Evolutionary conservation across 768 basidiomycete species (phyloP).

Genomic region (Candolleomyces efflorescens): DNA sequence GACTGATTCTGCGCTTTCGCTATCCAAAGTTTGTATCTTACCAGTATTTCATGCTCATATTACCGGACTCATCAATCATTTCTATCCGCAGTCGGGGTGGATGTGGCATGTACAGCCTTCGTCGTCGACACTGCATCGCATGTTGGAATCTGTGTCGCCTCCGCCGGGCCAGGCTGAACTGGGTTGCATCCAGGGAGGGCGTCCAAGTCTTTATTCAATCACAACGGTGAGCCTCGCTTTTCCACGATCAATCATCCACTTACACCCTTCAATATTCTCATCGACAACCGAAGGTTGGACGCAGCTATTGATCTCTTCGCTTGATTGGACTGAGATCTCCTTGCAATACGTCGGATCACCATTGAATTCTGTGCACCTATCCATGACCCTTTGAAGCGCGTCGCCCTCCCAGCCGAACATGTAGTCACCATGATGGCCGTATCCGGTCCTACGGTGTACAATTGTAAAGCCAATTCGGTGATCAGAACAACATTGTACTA

Average conservation of each 20-base stretch:
- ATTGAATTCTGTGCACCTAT: background rate
- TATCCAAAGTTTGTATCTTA: too few species aligned
- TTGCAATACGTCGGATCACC: background rate
- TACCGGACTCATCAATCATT: background rate
- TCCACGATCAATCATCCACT: background rate
- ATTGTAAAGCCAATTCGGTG: background rate
- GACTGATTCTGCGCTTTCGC: too few species aligned
- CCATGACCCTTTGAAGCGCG: background rate
- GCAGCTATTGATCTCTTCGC: background rate
- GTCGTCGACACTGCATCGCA: background rate
- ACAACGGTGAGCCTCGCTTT: background rate
- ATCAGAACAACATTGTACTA: background rate
- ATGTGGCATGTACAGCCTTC: background rate
- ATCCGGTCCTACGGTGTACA: background rate
- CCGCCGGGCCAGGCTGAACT: background rate
- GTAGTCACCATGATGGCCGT: constrained; percentile 1
- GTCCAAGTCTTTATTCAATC: background rate
- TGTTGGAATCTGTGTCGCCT: background rate
- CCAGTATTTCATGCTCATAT: background rate
- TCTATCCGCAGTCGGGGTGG: background rate
- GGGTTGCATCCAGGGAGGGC: background rate
- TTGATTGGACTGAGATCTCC: background rate
- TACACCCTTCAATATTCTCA: background rate
- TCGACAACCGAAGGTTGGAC: background rate
- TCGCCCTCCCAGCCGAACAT: constrained; percentile 1